Percentiles rank a stretch among this genome's conserved stretches.
Evolutionary conservation across 2,329 filamentous ascomycete genomes (phyloP).

Genomic region (Daldinia sp.): DNA sequence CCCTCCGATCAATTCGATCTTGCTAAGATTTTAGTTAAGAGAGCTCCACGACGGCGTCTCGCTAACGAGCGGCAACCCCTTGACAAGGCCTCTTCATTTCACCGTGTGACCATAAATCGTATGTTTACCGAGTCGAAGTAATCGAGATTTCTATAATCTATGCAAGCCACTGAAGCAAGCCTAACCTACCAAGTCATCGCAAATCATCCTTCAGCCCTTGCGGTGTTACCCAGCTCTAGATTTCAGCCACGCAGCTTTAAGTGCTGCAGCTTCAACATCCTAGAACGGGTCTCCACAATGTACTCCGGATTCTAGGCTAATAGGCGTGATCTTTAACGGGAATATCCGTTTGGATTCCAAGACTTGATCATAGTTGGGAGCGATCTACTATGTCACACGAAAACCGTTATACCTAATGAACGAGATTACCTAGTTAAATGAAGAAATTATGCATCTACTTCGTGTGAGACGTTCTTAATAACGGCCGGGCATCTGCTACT

Average conservation of each 20-base stretch:
- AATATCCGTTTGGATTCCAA: constrained; percentile 18
- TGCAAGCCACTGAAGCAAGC: constrained; percentile 20
- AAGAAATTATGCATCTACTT: constrained; percentile 7
- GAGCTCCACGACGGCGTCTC: neutral
- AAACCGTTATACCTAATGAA: constrained; percentile 3
- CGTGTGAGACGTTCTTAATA: constrained; percentile 5
- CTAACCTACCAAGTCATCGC: constrained; percentile 13
- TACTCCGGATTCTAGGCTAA: neutral
- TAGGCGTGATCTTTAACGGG: constrained; percentile 19
- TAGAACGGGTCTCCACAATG: constrained; percentile 8
- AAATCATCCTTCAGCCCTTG: constrained; percentile 21
- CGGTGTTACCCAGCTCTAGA: constrained; percentile 28
- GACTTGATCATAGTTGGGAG: neutral
- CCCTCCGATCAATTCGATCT: constrained; percentile 18
- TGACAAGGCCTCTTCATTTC: constrained; percentile 15
- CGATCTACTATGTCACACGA: constrained; percentile 12
- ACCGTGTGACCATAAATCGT: constrained; percentile 25
- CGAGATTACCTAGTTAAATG: neutral
- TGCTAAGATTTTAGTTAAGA: constrained; percentile 2
- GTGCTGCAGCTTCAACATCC: constrained; percentile 15
- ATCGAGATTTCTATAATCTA: constrained; percentile 15
- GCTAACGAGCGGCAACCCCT: constrained; percentile 8
- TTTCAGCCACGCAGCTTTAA: constrained; percentile 17
- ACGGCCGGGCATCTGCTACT: neutral
- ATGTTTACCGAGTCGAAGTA: constrained; percentile 18